These are phyloP conservation scores for Escovopsis sp. DNA, from an alignment of 2,329 filamentous ascomycete genomes.

Conservation along the genomic window DNA sequence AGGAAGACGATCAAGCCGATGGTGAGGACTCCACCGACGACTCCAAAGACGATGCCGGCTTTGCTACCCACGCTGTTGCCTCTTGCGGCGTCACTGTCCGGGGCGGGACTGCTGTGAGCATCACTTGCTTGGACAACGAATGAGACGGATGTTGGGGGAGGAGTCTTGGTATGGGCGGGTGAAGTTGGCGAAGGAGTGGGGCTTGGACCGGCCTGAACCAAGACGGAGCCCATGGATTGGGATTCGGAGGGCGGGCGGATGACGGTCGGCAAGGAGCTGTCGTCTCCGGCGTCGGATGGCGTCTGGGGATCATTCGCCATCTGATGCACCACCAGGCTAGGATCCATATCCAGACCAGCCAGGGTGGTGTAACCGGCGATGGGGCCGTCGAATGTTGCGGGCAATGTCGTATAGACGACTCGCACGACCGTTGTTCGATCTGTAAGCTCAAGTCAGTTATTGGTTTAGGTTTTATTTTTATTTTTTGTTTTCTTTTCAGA, in stretches of 20 bases:
- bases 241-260: slow-evolving; percentile 6
- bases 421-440: slow-evolving; percentile 15
- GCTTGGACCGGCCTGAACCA: slow-evolving; percentile 15
- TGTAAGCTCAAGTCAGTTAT: neutral
- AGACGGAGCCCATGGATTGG: slow-evolving; percentile 12
- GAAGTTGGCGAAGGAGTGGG: slow-evolving; percentile 6
- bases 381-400: slow-evolving; percentile 25
- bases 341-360: slow-evolving; percentile 8
- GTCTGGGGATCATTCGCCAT: slow-evolving; percentile 3
- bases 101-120: slow-evolving; percentile 8
- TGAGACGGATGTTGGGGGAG: slow-evolving; percentile 7
- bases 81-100: slow-evolving; percentile 1
- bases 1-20: slow-evolving; percentile 57
- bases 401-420: slow-evolving; percentile 28
- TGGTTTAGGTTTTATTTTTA: neutral
- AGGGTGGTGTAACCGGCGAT: slow-evolving; percentile 27
- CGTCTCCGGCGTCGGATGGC: slow-evolving; percentile 2
- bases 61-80: slow-evolving; percentile 34
- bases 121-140: slow-evolving; percentile 10
- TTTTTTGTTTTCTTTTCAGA: no score
- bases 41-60: slow-evolving; percentile 74
- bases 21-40: slow-evolving; percentile 53
- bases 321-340: slow-evolving; percentile 7
- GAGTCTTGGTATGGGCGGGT: slow-evolving; percentile 6
- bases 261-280: neutral